Evolutionary conservation across 306 rosid genomes (phyloP), one percentile per base, ranked within the genome.

Genomic region (Canavalia ensiformis): DNA sequence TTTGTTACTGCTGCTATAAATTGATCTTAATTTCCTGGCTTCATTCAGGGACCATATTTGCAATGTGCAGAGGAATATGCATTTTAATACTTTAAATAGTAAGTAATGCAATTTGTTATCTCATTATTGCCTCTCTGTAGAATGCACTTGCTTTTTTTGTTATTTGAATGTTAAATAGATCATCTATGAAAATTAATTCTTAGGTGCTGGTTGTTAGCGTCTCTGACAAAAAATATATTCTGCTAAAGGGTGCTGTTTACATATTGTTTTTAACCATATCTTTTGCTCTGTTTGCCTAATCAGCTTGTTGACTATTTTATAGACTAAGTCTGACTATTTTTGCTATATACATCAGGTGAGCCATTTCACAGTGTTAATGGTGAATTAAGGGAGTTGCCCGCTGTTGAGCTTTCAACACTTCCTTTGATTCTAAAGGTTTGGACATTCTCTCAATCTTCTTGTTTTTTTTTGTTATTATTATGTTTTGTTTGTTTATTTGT

Each of bases 311-410:
- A 45, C 73, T 63, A 60, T 57, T 34, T 68, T 84, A 76, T 75
- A 47, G 54, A 41, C 64, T 9, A 75, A 77, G 33, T 11, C 13
- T 42, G 59, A 74, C 58, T n/a, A 39, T 75, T 41, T 68, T 49
- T 74, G 11, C 62, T 74, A 34, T 77, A 45, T 58, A 50, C 87
- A 52, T 87, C 78, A 95, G 99, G 83, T 65, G 99, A 89, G 79
- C 81, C 99, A 72, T 91, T 89, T 86, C 97, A 91, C 74, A 82
- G 87, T 81, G 87, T 88, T 72, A 95, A 87, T 77, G 86, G 94
- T 69, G 97, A 92, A 87, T 82, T 93, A 67, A 95, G 92, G 84
- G 99, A 95, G 78, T 89, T 92, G 88, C 99, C 99, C 70, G 92
- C 89, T 13, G 87, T 95, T 54, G 97, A 91, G 82, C 88, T 92